A percentile compares a stretch with the other conserved stretches of the same genome.
Conservation (phyloP, 495 filamentous ascomycete species). For the Sabuloglossum arenarium region DNA sequence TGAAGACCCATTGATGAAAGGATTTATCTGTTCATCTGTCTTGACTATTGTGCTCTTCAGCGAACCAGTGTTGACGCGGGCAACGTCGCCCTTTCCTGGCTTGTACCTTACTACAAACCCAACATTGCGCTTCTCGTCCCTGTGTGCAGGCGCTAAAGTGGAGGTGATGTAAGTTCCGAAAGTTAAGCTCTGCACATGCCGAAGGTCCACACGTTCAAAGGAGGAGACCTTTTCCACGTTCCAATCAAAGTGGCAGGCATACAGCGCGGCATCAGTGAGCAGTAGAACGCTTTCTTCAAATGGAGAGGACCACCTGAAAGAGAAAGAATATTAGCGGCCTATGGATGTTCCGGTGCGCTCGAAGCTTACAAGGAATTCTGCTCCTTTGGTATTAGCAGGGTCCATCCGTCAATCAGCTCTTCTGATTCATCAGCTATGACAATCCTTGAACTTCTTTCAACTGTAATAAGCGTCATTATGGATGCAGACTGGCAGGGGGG, state of each 20-base stretch:
- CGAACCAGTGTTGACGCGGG: conserved; percentile 66
- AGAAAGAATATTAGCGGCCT: background rate
- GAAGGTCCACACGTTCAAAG: conserved; percentile 70
- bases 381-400: conserved; percentile 45
- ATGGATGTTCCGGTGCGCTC: background rate
- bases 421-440: conserved; percentile 67
- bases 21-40: background rate
- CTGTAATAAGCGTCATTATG: background rate
- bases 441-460: conserved; percentile 66
- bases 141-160: conserved; percentile 49
- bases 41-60: conserved; percentile 33
- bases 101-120: conserved; percentile 63
- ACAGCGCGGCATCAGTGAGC: conserved; percentile 65
- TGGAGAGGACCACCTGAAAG: conserved; percentile 28
- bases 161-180: conserved; percentile 80
- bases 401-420: conserved; percentile 73
- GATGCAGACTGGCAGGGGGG: background rate
- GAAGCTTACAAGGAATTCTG: conserved; percentile 30
- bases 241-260: conserved; percentile 82
- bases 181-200: conserved; percentile 44
- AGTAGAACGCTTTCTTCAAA: conserved; percentile 75
- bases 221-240: conserved; percentile 74
- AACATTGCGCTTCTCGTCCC: conserved; percentile 58
- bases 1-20: background rate
- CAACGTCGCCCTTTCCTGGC: conserved; percentile 39